Evolutionary conservation across 345 rosid species (phyloP), one percentile per base, ranked within the genome.

Genomic region (Bruguiera parviflora): DNA sequence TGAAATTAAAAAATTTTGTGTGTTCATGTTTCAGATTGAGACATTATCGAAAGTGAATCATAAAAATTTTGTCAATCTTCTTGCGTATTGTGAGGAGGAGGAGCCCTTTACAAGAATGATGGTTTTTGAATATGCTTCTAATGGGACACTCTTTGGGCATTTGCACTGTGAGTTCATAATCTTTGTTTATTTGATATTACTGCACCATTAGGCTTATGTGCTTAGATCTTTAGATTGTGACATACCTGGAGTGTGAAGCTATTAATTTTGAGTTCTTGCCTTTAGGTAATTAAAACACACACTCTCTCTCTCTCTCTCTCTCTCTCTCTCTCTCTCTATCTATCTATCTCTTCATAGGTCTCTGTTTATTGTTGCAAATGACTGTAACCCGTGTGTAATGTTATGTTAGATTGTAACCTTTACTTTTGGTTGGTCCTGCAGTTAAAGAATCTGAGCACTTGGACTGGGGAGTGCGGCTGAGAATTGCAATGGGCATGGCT

Each of bases 111-210:
- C 86, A 4, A 83, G 98, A 79, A 90, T 90, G 94, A 82, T 95
- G 84, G 92, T 95, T 71, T 95, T 90, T 39, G 98, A 95, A 81
- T 95, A 95, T 68, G 96, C 97, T 63, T 92, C 98, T 20, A 95
- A 87, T 64, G 99, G 99, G 77, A 86, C 90, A 7, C 94, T 95
- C 70, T 92, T 82, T 46, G 98, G 90, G 83, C 98, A 96, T 84
- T 84, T 96, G 55, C 96, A 96, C 65, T 67, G 99, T 96, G 62
- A 89, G 96, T 80, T 43, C 49, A 25, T 56, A 56, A 8, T 56
- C 28, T 56, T 8, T 27, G 24, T 24, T 53, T 4, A 11, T 53
- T 25, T n/a, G 28, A 56, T 56, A 24, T 15, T 56, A 8, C 59
- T 8, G 29, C 29, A 56, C 59, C 5, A 21, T 9, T 24, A 56